phyloP scores from a whole-genome alignment of 352 stramenopile species.

The Plasmopara viticola region DNA sequence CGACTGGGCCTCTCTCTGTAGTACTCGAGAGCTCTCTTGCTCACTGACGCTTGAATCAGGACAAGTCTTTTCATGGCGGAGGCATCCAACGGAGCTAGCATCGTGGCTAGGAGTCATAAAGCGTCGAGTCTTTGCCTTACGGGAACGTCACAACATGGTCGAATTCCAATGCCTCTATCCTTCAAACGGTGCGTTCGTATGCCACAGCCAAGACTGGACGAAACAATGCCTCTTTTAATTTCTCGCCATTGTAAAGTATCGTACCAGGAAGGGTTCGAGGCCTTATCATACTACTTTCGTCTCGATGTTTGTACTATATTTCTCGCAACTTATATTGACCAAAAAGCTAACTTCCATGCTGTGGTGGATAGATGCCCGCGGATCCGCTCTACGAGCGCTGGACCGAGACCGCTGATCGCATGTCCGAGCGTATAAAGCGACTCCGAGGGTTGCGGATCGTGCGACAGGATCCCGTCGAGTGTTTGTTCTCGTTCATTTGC shows the following conservation, averaged over 20 bases:
- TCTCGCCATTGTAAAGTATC: constrained; percentile 21
- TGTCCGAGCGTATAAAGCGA: constrained; percentile 62
- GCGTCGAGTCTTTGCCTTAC: constrained; percentile 38
- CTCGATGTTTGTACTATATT: constrained; percentile 41
- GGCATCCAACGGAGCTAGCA: constrained; percentile 1
- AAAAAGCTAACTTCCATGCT: not conserved
- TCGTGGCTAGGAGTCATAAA: constrained; percentile 52
- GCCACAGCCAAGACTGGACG: not conserved
- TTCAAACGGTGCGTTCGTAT: constrained; percentile 32
- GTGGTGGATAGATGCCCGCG: constrained; percentile 11
- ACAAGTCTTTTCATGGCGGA: constrained; percentile 45
- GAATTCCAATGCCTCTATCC: constrained; percentile 61
- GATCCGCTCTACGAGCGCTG: constrained; percentile 76
- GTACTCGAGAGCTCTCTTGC: constrained; percentile 37
- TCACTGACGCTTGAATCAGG: constrained; percentile 42
- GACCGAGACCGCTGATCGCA: constrained; percentile 46
- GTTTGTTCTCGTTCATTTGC: constrained; percentile 97
- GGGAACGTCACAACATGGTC: constrained; percentile 31
- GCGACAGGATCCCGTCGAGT: constrained; percentile 94
- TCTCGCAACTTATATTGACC: not conserved
- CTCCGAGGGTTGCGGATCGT: constrained; percentile 89
- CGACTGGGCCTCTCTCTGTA: constrained; percentile 39
- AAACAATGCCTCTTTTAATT: not conserved
- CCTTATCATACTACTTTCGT: constrained; percentile 87
- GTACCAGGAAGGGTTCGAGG: constrained; percentile 34